Conservation (phyloP, 1,284 basidiomycete species). For the Pisolithus thermaeus region DNA sequence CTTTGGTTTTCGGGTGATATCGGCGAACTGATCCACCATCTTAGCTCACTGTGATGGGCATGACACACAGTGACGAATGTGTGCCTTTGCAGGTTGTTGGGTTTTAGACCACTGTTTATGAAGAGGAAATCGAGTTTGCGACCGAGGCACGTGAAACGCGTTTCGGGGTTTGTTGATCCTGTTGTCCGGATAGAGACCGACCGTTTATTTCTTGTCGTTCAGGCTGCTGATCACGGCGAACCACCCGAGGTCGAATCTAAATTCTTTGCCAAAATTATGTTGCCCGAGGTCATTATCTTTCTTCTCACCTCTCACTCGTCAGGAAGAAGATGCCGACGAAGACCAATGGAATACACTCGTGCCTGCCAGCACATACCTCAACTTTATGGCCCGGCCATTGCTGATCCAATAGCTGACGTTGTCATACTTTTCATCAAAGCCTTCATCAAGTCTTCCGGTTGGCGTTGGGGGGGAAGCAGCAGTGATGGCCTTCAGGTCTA, state of each 20-base stretch:
- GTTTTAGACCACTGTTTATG: slow-evolving; percentile 45
- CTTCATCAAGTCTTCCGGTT: too few species aligned
- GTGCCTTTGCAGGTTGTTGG: slow-evolving; percentile 97
- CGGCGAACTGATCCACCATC: slow-evolving; percentile 18
- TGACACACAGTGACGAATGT: slow-evolving; percentile 88
- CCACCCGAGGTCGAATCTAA: slow-evolving; percentile 83
- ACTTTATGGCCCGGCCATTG: too few species aligned
- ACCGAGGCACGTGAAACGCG: slow-evolving; percentile 80
- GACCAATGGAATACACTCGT: slow-evolving; percentile 99
- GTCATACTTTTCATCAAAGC: too few species aligned
- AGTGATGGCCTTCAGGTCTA: too few species aligned
- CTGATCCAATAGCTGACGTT: too few species aligned
- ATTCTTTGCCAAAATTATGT: slow-evolving; percentile 90
- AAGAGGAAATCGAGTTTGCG: slow-evolving; percentile 93
- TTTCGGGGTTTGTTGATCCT: not conserved
- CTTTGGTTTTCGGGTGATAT: slow-evolving; percentile 3
- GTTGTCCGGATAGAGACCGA: not conserved
- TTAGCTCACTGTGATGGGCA: slow-evolving; percentile 95
- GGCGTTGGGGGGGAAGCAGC: too few species aligned
- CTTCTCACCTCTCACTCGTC: slow-evolving; percentile 82
- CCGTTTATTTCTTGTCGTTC: too few species aligned
- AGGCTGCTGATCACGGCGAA: slow-evolving; percentile 85
- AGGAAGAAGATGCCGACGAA: slow-evolving; percentile 93
- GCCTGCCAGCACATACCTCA: slow-evolving; percentile 81
- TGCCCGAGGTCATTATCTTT: slow-evolving; percentile 91